phyloP scores from a whole-genome alignment of 1,139 yeast genomes.

The Taphrina pruni region DNA sequence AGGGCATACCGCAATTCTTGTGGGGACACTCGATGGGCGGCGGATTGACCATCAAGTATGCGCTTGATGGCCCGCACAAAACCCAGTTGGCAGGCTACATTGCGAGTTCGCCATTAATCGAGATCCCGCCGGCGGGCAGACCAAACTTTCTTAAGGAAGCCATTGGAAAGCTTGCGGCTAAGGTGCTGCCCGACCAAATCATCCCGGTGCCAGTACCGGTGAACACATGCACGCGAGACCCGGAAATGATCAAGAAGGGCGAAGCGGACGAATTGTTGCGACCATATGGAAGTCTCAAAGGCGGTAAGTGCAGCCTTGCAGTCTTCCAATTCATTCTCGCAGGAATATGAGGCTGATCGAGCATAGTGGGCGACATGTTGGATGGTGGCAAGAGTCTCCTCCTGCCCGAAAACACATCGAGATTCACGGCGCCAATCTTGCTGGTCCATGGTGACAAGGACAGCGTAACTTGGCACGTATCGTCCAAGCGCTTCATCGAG shows the following conservation, averaged over 20 bases:
- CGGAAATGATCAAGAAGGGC: conserved; percentile 43
- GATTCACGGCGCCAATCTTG: conserved; percentile 44
- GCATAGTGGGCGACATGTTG: conserved; percentile 30
- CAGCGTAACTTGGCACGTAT: conserved; percentile 43
- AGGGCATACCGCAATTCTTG: conserved; percentile 57
- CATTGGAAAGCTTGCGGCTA: conserved; percentile 58
- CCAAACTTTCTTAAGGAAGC: conserved; percentile 18
- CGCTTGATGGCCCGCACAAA: conserved; percentile 65
- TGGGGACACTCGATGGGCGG: conserved; percentile 98
- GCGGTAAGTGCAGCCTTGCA: conserved; percentile 37
- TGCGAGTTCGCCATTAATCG: conserved; percentile 71
- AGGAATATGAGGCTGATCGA: neutral
- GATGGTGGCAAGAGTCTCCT: conserved; percentile 29
- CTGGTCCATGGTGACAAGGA: conserved; percentile 47
- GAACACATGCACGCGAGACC: conserved; percentile 43
- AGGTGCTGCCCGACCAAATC: conserved; percentile 36
- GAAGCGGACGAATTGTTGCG: conserved; percentile 43
- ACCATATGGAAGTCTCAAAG: conserved; percentile 39
- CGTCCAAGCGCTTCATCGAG: conserved; percentile 45
- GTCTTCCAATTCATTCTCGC: neutral
- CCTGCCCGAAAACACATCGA: conserved; percentile 37
- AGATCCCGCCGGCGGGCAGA: conserved; percentile 50
- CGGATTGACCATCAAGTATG: conserved; percentile 76
- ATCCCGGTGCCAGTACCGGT: conserved; percentile 23
- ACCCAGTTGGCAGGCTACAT: conserved; percentile 63